These are phyloP conservation scores for Herpetospermum pedunculosum DNA, from an alignment of 306 rosid genomes.

Conservation along the genomic window DNA sequence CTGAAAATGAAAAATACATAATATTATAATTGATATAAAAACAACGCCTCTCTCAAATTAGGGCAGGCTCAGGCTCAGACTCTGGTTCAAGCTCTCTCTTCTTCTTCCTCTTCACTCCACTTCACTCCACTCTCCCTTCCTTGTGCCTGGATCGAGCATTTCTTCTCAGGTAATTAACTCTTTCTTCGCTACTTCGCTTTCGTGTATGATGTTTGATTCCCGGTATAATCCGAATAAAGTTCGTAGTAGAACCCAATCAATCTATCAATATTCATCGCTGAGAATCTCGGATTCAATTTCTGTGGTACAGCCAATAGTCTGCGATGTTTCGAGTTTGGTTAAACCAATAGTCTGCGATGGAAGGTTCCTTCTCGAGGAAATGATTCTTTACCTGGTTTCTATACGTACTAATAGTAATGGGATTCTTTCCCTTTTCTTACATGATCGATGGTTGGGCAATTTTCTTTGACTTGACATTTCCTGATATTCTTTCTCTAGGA, in stretches of 20 bases:
- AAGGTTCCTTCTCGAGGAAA: not conserved
- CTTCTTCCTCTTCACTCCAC: no score
- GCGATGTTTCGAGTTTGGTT: not conserved
- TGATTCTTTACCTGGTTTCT: not conserved
- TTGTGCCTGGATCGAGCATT: not conserved
- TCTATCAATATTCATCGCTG: not conserved
- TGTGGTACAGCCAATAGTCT: not conserved
- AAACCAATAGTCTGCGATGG: not conserved
- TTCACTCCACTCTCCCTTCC: not conserved
- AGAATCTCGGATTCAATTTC: not conserved
- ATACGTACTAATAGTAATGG: not conserved
- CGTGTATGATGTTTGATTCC: not conserved
- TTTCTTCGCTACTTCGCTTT: not conserved
- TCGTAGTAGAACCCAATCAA: not conserved
- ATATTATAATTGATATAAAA: no score
- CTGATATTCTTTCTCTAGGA: not conserved
- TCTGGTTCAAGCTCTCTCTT: no score
- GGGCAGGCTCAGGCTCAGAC: not conserved
- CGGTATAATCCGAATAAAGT: not conserved
- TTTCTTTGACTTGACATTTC: not conserved
- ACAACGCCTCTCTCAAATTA: not conserved
- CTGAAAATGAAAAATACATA: no score
- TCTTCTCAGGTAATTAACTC: conserved; percentile 4
- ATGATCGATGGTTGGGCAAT: not conserved
- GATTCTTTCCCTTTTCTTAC: not conserved